Evolutionary conservation across 2,329 filamentous ascomycete genomes (phyloP).

Genomic region (Helicocarpus griseus): DNA sequence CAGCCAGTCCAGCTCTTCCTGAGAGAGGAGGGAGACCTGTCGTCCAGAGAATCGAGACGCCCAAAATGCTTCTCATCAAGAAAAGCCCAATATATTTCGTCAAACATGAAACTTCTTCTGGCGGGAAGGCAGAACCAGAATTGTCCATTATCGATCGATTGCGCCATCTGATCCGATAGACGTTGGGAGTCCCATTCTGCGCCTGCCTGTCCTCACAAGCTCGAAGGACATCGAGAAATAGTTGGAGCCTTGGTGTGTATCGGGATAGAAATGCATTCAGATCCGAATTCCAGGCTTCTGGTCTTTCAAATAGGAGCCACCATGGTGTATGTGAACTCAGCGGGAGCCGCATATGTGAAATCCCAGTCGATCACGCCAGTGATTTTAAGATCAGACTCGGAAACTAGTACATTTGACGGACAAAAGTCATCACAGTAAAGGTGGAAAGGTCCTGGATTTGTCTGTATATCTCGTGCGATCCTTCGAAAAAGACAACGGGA

Average conservation of each 20-base stretch:
- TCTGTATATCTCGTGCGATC: slow-evolving; percentile 15
- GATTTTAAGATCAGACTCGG: slow-evolving; percentile 10
- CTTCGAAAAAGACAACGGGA: slow-evolving; percentile 33
- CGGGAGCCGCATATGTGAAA: slow-evolving; percentile 16
- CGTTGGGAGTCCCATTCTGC: slow-evolving; percentile 8
- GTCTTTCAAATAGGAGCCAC: slow-evolving; percentile 16
- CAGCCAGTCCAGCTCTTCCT: too few species aligned
- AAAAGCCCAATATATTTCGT: too few species aligned
- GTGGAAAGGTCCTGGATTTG: slow-evolving; percentile 12
- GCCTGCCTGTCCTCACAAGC: slow-evolving; percentile 13
- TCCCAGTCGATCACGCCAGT: slow-evolving; percentile 22
- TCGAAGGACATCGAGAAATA: slow-evolving; percentile 17
- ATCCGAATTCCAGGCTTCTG: slow-evolving; percentile 14
- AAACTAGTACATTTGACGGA: slow-evolving; percentile 25
- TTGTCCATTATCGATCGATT: slow-evolving; percentile 17
- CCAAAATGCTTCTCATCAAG: too few species aligned
- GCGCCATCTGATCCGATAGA: slow-evolving; percentile 17
- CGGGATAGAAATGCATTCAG: slow-evolving; percentile 17
- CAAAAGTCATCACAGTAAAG: slow-evolving; percentile 29
- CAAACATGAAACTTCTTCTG: slow-evolving; percentile 18
- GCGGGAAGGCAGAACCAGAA: slow-evolving; percentile 21
- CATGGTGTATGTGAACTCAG: slow-evolving; percentile 15
- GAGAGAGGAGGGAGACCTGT: too few species aligned
- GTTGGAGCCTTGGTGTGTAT: slow-evolving; percentile 17
- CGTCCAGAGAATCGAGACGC: too few species aligned